phyloP scores from a whole-genome alignment of 441 rosid species.

The Capsella rubella region DNA sequence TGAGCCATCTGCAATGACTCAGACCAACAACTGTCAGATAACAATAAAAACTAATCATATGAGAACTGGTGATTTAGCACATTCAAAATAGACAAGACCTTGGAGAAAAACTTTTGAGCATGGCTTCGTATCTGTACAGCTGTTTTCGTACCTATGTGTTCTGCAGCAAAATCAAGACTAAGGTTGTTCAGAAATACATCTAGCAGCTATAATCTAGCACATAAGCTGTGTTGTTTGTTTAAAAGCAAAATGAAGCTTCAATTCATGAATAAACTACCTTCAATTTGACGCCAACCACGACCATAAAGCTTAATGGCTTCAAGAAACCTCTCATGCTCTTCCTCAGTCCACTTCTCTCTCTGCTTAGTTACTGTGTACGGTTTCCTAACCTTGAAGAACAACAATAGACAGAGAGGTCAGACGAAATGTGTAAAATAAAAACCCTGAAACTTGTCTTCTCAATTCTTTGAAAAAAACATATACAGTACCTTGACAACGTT shows the following conservation, averaged over 20 bases:
- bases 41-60: background rate
- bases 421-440: background rate
- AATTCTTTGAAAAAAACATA: background rate
- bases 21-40: slow-evolving; percentile 15
- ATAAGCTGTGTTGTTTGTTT: background rate
- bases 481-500: slow-evolving; percentile 32
- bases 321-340: slow-evolving; percentile 83
- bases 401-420: background rate
- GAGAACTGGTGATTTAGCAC: background rate
- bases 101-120: slow-evolving; percentile 96
- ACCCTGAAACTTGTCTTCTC: background rate
- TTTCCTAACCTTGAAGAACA: slow-evolving; percentile 60
- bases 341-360: slow-evolving; percentile 91
- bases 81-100: slow-evolving; percentile 54
- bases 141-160: slow-evolving; percentile 81
- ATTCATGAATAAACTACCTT: slow-evolving; percentile 49
- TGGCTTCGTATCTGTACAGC: slow-evolving; percentile 96
- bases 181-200: background rate
- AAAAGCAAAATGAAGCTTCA: background rate
- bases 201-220: background rate
- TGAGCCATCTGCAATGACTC: slow-evolving; percentile 59
- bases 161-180: slow-evolving; percentile 49
- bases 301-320: slow-evolving; percentile 85
- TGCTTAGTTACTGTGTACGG: slow-evolving; percentile 86
- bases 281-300: slow-evolving; percentile 84